A percentile compares a stretch with the other conserved stretches of the same genome.
phyloP scores from a whole-genome alignment of 2,329 filamentous ascomycete genomes.

The Westerdykella aurantiaca region DNA sequence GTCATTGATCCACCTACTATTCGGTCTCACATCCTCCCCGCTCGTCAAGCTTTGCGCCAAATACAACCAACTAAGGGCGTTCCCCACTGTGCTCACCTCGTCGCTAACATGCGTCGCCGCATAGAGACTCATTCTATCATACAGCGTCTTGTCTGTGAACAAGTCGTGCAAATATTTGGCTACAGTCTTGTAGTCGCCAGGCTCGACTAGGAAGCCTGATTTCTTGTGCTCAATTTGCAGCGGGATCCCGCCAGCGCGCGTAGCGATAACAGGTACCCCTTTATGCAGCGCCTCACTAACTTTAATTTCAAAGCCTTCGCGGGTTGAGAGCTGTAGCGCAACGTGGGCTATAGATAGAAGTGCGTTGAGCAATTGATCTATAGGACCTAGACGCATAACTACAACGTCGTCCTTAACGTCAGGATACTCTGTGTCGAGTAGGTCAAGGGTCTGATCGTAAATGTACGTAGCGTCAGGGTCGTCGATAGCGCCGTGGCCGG shows the following conservation, averaged over 20 bases:
- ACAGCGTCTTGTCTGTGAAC: conserved; percentile 60
- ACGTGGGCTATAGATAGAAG: conserved; percentile 67
- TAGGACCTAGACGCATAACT: conserved; percentile 70
- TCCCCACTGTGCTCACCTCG: conserved; percentile 75
- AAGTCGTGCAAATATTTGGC: conserved; percentile 61
- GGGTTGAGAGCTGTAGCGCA: conserved; percentile 71
- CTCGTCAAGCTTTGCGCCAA: conserved; percentile 61
- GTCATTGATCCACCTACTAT: conserved; percentile 66
- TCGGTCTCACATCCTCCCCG: conserved; percentile 52
- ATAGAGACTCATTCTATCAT: conserved; percentile 59
- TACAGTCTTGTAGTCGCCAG: conserved; percentile 64
- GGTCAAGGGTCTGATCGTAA: conserved; percentile 64
- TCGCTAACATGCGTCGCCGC: conserved; percentile 66
- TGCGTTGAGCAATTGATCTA: conserved; percentile 74
- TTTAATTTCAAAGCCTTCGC: conserved; percentile 82
- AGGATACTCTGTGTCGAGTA: conserved; percentile 56
- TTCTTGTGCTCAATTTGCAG: conserved; percentile 67
- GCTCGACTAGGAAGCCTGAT: conserved; percentile 68
- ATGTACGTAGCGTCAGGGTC: conserved; percentile 70
- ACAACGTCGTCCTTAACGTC: conserved; percentile 54
- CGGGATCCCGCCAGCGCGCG: conserved; percentile 70
- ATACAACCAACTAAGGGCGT: conserved; percentile 70
- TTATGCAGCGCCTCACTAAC: conserved; percentile 79
- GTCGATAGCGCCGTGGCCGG: conserved; percentile 73
- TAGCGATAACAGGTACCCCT: conserved; percentile 71